Conservation (phyloP, 2,329 filamentous ascomycete species). For the Xylaria sp. region DNA sequence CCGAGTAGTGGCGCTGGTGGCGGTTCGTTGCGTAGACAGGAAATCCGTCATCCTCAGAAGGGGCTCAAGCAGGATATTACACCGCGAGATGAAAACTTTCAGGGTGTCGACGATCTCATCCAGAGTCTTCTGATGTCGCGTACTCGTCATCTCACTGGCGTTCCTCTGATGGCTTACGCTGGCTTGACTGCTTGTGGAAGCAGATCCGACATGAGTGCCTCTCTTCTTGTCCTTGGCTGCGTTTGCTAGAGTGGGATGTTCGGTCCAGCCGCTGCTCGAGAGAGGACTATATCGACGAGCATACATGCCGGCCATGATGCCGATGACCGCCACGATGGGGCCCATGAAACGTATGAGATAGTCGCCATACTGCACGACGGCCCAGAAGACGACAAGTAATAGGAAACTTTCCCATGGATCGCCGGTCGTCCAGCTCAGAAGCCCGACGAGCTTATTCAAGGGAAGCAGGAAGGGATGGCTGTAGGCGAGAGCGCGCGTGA, state of each 20-base stretch:
- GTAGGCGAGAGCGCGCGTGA: constrained; percentile 90
- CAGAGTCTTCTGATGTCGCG: constrained; percentile 83
- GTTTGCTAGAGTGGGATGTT: constrained; percentile 33
- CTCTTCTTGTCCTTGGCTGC: constrained; percentile 27
- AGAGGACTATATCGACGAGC: constrained; percentile 81
- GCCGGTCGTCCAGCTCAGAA: constrained; percentile 88
- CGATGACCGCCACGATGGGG: constrained; percentile 72
- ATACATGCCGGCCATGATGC: constrained; percentile 88
- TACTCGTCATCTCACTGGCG: constrained; percentile 55
- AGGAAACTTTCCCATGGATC: constrained; percentile 98
- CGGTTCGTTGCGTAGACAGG: constrained; percentile 81
- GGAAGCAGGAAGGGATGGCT: constrained; percentile 91
- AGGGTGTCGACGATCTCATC: constrained; percentile 96
- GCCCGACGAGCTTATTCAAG: constrained; percentile 75
- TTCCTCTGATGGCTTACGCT: constrained; percentile 38
- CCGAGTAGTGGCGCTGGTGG: constrained; percentile 83
- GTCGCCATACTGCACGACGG: constrained; percentile 78
- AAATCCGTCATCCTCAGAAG: constrained; percentile 87
- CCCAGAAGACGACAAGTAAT: constrained; percentile 81
- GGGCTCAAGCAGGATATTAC: constrained; percentile 87
- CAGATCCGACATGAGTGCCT: constrained; percentile 31
- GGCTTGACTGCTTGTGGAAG: constrained; percentile 23
- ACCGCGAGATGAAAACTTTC: constrained; percentile 82
- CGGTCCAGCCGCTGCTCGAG: constrained; percentile 72
- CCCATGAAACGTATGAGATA: constrained; percentile 73